Conservation (phyloP, 352 stramenopile species). For the Globisporangium cederbergense region DNA sequence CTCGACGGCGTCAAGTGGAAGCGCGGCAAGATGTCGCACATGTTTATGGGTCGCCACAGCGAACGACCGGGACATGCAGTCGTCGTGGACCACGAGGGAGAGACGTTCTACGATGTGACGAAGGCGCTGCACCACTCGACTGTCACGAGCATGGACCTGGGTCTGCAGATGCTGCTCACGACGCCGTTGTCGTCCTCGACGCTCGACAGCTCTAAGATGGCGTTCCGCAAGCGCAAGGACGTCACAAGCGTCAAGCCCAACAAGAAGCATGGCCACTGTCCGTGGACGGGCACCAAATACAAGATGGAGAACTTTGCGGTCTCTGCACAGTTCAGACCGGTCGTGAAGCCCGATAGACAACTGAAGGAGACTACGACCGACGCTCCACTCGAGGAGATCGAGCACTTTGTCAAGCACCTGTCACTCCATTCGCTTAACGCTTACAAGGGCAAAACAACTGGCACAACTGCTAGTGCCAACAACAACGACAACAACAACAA, state of each 20-base stretch:
- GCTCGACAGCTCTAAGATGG: conserved; percentile 49
- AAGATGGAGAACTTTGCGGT: conserved; percentile 71
- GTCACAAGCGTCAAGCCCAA: conserved; percentile 30
- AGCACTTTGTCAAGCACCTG: conserved; percentile 60
- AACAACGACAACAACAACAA: background rate
- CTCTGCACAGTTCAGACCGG: conserved; percentile 48
- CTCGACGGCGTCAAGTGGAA: conserved; percentile 78
- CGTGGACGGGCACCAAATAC: conserved; percentile 70
- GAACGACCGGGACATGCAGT: conserved; percentile 38
- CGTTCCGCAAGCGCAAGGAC: conserved; percentile 60
- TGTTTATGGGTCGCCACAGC: conserved; percentile 46
- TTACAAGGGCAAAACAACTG: background rate
- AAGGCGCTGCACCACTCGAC: conserved; percentile 47
- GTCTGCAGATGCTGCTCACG: conserved; percentile 69
- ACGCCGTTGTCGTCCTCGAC: conserved; percentile 59
- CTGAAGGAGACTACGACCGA: conserved; percentile 33
- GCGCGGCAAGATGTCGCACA: conserved; percentile 63
- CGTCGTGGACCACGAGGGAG: conserved; percentile 57
- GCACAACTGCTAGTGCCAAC: background rate
- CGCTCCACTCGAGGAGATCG: conserved; percentile 43
- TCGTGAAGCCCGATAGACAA: conserved; percentile 48
- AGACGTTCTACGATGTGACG: conserved; percentile 66
- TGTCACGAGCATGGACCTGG: conserved; percentile 66
- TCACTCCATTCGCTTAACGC: conserved; percentile 28
- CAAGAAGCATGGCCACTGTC: conserved; percentile 29